A percentile compares a stretch with the other conserved stretches of the same genome.
phyloP scores from a whole-genome alignment of 129 eudicot genomes.

The Flaveria brownii region DNA sequence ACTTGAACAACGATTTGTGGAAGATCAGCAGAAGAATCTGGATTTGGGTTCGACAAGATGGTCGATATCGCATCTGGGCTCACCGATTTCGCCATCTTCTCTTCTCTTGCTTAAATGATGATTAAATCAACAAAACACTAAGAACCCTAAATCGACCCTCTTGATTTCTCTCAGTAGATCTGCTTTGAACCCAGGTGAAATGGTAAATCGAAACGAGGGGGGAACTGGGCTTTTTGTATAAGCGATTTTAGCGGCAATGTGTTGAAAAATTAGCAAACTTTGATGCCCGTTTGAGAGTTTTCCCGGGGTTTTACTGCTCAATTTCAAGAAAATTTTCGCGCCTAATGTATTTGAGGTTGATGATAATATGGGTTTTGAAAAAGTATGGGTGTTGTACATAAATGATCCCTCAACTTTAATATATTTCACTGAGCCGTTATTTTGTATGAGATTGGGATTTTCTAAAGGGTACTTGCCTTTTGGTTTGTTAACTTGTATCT shows the following conservation, averaged over 20 bases:
- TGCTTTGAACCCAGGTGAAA: neutral
- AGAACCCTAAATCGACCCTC: slow-evolving; percentile 15
- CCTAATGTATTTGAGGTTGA: neutral
- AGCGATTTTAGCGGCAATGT: slow-evolving; percentile 32
- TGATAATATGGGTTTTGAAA: neutral
- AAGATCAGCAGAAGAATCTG: slow-evolving; percentile 55
- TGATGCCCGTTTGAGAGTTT: neutral
- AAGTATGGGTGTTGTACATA: neutral
- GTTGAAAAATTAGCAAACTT: slow-evolving; percentile 4
- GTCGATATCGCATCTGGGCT: slow-evolving; percentile 64
- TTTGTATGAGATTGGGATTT: neutral
- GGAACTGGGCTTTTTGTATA: slow-evolving; percentile 28
- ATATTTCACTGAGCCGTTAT: neutral
- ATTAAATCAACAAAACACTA: neutral
- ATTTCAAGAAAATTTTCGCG: slow-evolving; percentile 23
- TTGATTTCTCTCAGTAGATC: slow-evolving; percentile 12
- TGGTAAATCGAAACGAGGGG: neutral
- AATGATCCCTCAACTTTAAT: neutral
- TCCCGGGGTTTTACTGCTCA: slow-evolving; percentile 18
- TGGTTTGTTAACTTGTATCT: no score
- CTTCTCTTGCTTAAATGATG: slow-evolving; percentile 4
- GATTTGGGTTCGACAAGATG: slow-evolving; percentile 70
- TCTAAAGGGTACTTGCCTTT: neutral
- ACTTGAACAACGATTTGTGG: slow-evolving; percentile 83
- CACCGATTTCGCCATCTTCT: slow-evolving; percentile 54